phyloP scores from a whole-genome alignment of 2,329 filamentous ascomycete genomes.

The Cladosporium oxysporum region DNA sequence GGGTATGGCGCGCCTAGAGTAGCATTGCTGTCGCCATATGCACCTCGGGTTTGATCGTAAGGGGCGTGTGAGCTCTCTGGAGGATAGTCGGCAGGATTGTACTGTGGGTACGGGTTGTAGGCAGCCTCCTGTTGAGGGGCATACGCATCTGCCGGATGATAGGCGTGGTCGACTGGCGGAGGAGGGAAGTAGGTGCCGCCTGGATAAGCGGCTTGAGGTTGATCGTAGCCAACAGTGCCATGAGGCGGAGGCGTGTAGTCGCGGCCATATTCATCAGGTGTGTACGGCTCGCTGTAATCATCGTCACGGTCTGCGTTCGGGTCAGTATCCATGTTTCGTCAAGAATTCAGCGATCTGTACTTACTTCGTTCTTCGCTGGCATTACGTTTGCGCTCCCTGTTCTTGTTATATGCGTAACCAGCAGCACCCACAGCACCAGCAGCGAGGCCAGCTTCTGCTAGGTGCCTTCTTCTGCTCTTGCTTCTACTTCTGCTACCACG shows the following conservation, averaged over 20 bases:
- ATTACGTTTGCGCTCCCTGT: constrained; percentile 57
- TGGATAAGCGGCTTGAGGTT: constrained; percentile 41
- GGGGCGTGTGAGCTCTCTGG: constrained; percentile 36
- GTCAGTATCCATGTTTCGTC: not conserved
- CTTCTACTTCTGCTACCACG: constrained; percentile 35
- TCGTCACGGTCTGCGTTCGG: constrained; percentile 27
- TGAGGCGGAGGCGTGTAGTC: constrained; percentile 40
- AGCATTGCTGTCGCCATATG: constrained; percentile 32
- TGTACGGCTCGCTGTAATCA: constrained; percentile 28
- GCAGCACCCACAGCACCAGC: constrained; percentile 60
- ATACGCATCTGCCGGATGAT: constrained; percentile 31
- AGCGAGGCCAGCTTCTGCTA: constrained; percentile 51
- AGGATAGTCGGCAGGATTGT: constrained; percentile 50
- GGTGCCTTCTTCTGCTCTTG: constrained; percentile 44
- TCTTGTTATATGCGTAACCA: constrained; percentile 58
- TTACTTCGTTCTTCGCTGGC: constrained; percentile 17
- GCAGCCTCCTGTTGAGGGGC: constrained; percentile 12
- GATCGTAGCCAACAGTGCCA: constrained; percentile 33
- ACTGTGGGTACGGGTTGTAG: constrained; percentile 35
- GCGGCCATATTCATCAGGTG: constrained; percentile 29
- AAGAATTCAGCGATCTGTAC: not conserved
- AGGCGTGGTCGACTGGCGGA: constrained; percentile 39
- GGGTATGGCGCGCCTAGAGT: constrained; percentile 34
- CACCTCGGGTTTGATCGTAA: constrained; percentile 34
- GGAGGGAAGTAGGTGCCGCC: constrained; percentile 52